Evolutionary conservation across 495 filamentous ascomycete genomes (phyloP).

Genomic region (Penicillium simplicissimum): DNA sequence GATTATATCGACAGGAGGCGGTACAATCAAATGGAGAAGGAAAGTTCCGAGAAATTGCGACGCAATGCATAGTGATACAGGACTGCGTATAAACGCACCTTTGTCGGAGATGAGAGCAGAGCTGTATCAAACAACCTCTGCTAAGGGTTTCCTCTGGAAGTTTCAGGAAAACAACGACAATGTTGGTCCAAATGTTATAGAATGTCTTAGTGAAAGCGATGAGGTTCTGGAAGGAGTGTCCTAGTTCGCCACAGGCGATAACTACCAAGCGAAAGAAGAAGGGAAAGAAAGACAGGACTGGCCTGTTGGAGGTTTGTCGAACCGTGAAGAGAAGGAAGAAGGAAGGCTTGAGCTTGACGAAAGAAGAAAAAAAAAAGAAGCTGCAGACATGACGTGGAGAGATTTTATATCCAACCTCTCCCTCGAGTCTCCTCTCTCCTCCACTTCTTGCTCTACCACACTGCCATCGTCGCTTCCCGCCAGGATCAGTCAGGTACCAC

Average conservation of each 20-base stretch:
- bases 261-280: slow-evolving; percentile 25
- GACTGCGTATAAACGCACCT: slow-evolving; percentile 23
- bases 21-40: neutral
- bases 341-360: slow-evolving; percentile 30
- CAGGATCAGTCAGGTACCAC: slow-evolving; percentile 2
- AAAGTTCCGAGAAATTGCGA: slow-evolving; percentile 2
- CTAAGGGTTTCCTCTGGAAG: neutral
- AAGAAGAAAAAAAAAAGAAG: slow-evolving; percentile 16
- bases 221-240: slow-evolving; percentile 31
- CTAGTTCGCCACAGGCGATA: slow-evolving; percentile 40
- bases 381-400: slow-evolving; percentile 16
- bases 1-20: neutral
- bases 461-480: neutral
- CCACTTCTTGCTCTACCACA: neutral
- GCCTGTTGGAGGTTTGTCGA: slow-evolving; percentile 37
- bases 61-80: neutral
- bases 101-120: slow-evolving; percentile 15
- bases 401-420: slow-evolving; percentile 25
- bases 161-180: neutral
- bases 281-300: slow-evolving; percentile 41
- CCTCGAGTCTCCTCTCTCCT: neutral
- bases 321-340: slow-evolving; percentile 23
- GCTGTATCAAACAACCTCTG: slow-evolving; percentile 14
- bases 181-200: slow-evolving; percentile 5
- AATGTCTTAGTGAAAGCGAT: slow-evolving; percentile 6